phyloP scores from a whole-genome alignment of 2,329 filamentous ascomycete genomes.

The Fusarium tanahbumbuense region DNA sequence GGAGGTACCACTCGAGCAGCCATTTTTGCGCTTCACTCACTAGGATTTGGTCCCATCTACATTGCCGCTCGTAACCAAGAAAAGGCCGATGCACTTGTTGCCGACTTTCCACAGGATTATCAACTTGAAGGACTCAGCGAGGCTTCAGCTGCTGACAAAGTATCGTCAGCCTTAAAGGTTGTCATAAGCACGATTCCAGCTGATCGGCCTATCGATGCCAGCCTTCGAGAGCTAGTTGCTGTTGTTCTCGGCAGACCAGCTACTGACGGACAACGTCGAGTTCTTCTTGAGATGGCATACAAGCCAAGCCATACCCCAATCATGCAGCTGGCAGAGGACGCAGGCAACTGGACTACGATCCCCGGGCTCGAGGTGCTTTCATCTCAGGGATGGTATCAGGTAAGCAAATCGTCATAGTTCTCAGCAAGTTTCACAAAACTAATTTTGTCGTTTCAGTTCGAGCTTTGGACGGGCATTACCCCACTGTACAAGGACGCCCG shows the following conservation, averaged over 20 bases:
- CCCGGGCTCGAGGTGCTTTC: conserved; percentile 90
- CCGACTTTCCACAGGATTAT: conserved; percentile 79
- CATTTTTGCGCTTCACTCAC: conserved; percentile 85
- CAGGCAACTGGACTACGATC: conserved; percentile 81
- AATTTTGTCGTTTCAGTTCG: conserved; percentile 64
- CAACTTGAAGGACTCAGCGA: conserved; percentile 71
- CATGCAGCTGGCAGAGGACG: conserved; percentile 83
- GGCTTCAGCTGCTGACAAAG: conserved; percentile 60
- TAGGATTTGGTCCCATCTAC: conserved; percentile 88
- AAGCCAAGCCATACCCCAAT: conserved; percentile 85
- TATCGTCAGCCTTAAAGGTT: conserved; percentile 68
- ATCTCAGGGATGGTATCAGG: conserved; percentile 90
- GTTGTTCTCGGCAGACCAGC: conserved; percentile 60
- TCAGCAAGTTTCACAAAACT: conserved; percentile 19
- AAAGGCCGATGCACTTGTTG: conserved; percentile 75
- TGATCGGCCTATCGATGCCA: conserved; percentile 81
- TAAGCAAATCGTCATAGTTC: conserved; percentile 55
- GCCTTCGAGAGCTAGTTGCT: conserved; percentile 73
- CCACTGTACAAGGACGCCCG: conserved; percentile 78
- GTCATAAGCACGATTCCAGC: conserved; percentile 93
- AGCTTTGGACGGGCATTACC: conserved; percentile 85
- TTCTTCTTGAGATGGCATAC: conserved; percentile 96
- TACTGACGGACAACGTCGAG: conserved; percentile 57
- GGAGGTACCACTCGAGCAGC: conserved; percentile 93
- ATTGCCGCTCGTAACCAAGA: conserved; percentile 80